Base-by-base conservation (phyloP, 2,329 filamentous ascomycete genomes). In the Capronia americana region DNA sequence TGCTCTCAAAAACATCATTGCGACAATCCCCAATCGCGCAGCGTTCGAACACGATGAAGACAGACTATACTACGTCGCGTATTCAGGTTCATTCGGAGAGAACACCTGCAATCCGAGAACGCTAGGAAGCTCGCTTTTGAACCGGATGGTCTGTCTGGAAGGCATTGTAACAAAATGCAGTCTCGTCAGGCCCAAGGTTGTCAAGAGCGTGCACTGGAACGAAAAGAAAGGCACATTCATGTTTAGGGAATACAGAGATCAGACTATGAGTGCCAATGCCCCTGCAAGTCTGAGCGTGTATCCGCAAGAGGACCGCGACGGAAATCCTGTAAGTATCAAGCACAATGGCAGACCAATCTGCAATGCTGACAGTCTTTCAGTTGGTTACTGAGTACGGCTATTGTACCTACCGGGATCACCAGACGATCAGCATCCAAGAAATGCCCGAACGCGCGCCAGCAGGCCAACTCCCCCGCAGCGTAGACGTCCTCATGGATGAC, bases 401-500 rank as follows among this genome's bases (percentile, higher is more conserved):
- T 81, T 96, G 90, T 77, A 95, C 91, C 58, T 99, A 97, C 80
- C 87, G 94, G 75, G 95, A 99, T 77, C 95, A 99, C 77, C 95
- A 99, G 79, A 97, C 92, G 17, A 92, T 99, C 67, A 97, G 94
- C 0, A 97, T 99, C 71, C 95, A 99, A 80, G 95, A 99, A 82
- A 99, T 99, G 95, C 95, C 95, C 0, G 95, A 99, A 79, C 86
- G 94, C 73, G 95, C 95, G 1, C 95, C 95, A 61, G 94, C 95
- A 66, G 95, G 95, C 61, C 95, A 98, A 82, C 86, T 99, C 70
- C 95, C 95, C 66, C 90, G 95, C 61, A 93, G 94, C 63, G 95
- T 99, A 20, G 95, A 99, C 79, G 93, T 98, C 14, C 93, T 99
- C 72, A 83, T 99, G 71, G 95, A 99, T 77, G 95, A 99, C 77